Evolutionary conservation across 305 asterid species (phyloP).

Genomic region (Solanum chacoense): DNA sequence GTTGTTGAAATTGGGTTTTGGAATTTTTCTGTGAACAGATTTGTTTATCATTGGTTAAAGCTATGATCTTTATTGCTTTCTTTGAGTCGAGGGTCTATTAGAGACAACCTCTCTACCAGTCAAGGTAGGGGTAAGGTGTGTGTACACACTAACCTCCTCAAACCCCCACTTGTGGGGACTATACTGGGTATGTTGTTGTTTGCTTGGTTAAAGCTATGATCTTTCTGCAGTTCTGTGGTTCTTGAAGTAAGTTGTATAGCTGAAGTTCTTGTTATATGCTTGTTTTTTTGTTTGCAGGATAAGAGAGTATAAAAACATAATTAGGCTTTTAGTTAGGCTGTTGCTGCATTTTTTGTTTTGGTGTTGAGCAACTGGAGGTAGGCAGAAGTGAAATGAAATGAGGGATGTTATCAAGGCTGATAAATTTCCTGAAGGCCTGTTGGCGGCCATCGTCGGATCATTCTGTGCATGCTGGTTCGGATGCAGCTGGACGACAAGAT

Average conservation of each 20-base stretch:
- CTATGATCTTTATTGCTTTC: neutral
- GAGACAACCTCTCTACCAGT: neutral
- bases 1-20: neutral
- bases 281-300: neutral
- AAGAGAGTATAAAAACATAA: neutral
- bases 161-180: neutral
- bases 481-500: conserved; percentile 15
- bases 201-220: neutral
- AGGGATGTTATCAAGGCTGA: conserved; percentile 21
- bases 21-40: neutral
- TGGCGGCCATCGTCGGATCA: conserved; percentile 1
- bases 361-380: conserved; percentile 4
- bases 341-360: neutral
- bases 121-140: neutral
- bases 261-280: neutral
- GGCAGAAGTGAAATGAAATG: conserved; percentile 11
- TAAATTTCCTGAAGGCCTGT: conserved; percentile 17
- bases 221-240: neutral
- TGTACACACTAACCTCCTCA: neutral
- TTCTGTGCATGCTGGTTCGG: conserved; percentile 7
- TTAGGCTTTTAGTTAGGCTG: neutral
- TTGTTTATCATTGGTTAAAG: neutral
- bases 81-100: neutral
- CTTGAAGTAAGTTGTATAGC: neutral
- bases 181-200: neutral